Evolutionary conservation across 495 filamentous ascomycete genomes (phyloP).

Genomic region (Penicillium waksmanii): DNA sequence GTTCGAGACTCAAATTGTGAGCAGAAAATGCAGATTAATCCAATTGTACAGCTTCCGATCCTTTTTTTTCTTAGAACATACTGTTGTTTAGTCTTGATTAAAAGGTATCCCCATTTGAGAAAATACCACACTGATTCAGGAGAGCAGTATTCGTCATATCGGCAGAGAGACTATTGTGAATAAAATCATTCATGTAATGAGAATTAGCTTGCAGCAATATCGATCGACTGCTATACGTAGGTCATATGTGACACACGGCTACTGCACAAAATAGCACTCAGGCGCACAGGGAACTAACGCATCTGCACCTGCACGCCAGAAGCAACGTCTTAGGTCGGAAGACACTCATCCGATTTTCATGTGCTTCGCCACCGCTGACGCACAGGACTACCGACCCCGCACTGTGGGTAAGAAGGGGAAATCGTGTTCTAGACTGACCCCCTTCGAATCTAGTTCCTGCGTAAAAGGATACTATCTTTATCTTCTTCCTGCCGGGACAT

Average conservation of each 20-base stretch:
- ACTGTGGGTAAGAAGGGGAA: background rate
- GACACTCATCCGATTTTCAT: slow-evolving; percentile 2
- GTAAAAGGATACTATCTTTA: slow-evolving; percentile 5
- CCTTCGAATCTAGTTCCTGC: slow-evolving; percentile 7
- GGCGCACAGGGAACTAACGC: background rate
- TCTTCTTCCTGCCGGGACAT: background rate
- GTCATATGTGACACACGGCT: background rate
- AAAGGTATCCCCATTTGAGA: background rate
- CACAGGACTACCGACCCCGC: background rate
- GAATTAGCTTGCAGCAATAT: slow-evolving; percentile 7
- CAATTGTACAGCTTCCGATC: too few relatives aligned
- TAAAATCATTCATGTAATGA: slow-evolving; percentile 3
- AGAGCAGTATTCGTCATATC: background rate
- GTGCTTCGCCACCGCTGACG: slow-evolving; percentile 8
- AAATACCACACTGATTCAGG: background rate
- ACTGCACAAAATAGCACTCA: background rate
- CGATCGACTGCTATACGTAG: background rate
- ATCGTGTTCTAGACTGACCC: slow-evolving; percentile 4
- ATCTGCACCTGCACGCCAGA: slow-evolving; percentile 3
- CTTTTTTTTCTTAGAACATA: too few relatives aligned
- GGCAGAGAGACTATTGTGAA: background rate
- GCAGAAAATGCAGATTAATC: too few relatives aligned
- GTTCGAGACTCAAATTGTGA: too few relatives aligned
- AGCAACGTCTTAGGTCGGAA: slow-evolving; percentile 5
- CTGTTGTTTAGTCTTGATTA: too few relatives aligned